phyloP scores from a whole-genome alignment of 495 filamentous ascomycete species.

The Annulohypoxylon moriforme region DNA sequence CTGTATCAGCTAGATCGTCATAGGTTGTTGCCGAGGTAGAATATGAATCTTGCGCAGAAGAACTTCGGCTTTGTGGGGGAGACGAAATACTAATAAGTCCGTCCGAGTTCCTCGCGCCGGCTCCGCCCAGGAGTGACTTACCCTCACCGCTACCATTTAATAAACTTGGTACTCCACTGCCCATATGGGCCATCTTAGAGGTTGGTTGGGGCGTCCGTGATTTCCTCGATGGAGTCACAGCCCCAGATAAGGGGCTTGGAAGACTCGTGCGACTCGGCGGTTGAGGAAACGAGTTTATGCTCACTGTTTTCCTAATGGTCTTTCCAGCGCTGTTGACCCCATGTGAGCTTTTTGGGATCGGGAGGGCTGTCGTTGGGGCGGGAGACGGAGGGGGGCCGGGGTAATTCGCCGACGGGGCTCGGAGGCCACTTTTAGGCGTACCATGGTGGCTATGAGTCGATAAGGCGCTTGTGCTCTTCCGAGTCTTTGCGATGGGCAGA shows the following conservation, averaged over 20 bases:
- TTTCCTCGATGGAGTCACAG: conserved; percentile 55
- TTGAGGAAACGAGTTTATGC: conserved; percentile 92
- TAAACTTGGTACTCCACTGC: conserved; percentile 74
- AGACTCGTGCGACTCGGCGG: conserved; percentile 73
- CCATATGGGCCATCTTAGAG: conserved; percentile 53
- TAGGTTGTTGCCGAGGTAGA: conserved; percentile 90
- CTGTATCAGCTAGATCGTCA: conserved; percentile 73
- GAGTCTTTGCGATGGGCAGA: conserved; percentile 75
- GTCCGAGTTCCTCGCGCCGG: conserved; percentile 72
- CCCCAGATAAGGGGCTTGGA: conserved; percentile 69
- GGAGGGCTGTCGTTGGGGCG: conserved; percentile 61
- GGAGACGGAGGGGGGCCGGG: conserved; percentile 56
- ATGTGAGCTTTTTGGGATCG: conserved; percentile 62
- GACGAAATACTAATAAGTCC: conserved; percentile 77
- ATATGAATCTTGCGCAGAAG: conserved; percentile 89
- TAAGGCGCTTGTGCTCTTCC: conserved; percentile 67
- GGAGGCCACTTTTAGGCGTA: conserved; percentile 67
- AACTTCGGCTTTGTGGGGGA: conserved; percentile 87
- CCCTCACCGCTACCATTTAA: conserved; percentile 81
- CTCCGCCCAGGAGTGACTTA: conserved; percentile 70
- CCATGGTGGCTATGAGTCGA: conserved; percentile 58
- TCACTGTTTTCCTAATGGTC: conserved; percentile 83
- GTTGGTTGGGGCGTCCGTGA: conserved; percentile 52
- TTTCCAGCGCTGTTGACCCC: conserved; percentile 66
- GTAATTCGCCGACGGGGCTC: conserved; percentile 69